Conservation (phyloP, 495 filamentous ascomycete genomes). For the Aspergillus wentii region DNA sequence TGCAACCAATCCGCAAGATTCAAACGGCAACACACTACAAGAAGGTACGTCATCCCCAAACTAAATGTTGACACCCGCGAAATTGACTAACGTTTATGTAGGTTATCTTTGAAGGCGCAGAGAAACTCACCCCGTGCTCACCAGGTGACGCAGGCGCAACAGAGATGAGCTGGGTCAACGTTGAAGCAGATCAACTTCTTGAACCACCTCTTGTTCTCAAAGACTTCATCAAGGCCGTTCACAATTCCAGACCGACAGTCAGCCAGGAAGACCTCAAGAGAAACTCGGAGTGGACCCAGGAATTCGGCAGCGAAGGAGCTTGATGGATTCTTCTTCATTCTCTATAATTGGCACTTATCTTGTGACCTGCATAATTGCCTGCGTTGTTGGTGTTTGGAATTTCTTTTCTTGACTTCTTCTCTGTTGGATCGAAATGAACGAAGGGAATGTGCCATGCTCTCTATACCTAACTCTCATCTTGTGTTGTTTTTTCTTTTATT, state of each 20-base stretch:
- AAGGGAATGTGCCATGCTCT: background rate
- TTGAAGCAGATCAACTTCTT: constrained; percentile 75
- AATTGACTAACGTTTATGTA: constrained; percentile 25
- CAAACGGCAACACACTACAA: constrained; percentile 99
- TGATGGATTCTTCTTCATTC: constrained; percentile 15
- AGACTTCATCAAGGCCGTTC: constrained; percentile 93
- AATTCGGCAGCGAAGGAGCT: constrained; percentile 93
- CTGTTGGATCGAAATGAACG: background rate
- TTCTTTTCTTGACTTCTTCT: constrained; percentile 3
- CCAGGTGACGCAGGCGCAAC: constrained; percentile 79
- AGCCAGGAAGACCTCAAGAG: constrained; percentile 73
- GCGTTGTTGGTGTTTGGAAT: constrained; percentile 4
- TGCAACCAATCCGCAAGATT: constrained; percentile 97
- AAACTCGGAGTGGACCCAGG: constrained; percentile 90
- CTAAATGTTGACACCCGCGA: constrained; percentile 1
- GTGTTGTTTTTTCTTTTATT: constrained; percentile 3
- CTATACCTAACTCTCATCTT: background rate
- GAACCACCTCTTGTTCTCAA: constrained; percentile 84
- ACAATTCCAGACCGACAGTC: constrained; percentile 81
- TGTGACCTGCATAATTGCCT: constrained; percentile 2
- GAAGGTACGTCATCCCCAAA: constrained; percentile 51
- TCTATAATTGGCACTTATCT: background rate
- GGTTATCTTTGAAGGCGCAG: constrained; percentile 66
- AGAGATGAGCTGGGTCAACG: constrained; percentile 90
- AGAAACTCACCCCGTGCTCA: constrained; percentile 87